Base-by-base conservation (phyloP, 345 rosid genomes). In the Ricinus communis region DNA sequence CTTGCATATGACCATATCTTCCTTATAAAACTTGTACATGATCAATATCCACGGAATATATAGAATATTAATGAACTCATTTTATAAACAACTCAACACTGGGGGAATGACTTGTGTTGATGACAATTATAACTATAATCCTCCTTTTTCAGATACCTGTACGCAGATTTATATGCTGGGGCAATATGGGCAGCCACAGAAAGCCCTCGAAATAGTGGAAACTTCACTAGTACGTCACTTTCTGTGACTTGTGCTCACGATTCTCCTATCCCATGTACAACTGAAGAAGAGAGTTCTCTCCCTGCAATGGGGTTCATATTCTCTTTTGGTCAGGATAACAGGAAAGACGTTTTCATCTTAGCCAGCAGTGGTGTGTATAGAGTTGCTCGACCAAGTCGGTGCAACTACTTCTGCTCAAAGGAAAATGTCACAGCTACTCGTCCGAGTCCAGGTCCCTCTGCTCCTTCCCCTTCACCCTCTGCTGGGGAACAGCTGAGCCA, bases 251-350 rank as follows among this genome's bases (percentile, higher is more conserved):
- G 98, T 24, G 94, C 91, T 0, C 43, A 55, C 19, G 89, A 88
- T 80, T 85, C 98, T 0, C 96, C 98, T 2, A 80, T 90, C 73
- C 70, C 78, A 69, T 93, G 98, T 71, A 78, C 67, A 46, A 60
- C 79, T 10, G 75, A 81, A 51, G 83, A 83, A 18, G 96, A 89
- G 51, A 81, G 69, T 70, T 53, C 84, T 59, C 81, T 85, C 70
- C 84, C 89, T 3, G 67, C 91, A 50, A 62, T 91, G 74, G 85
- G 90, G 30, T 93, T 91, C 82, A 36, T 90, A 54, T 88, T 71
- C 91, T 91, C 98, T 1, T 91, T 90, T 19, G 96, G 94, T 6
- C 85, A 90, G 68, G 98, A 93, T 82, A 91, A 91, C 80, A 74
- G 58, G 16, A 93, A 90, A 81, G 97, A 93, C 38, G 71, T 90